These are phyloP conservation scores for Diaporthe vaccinii DNA, from an alignment of 2,329 filamentous ascomycete genomes.

Conservation along the genomic window DNA sequence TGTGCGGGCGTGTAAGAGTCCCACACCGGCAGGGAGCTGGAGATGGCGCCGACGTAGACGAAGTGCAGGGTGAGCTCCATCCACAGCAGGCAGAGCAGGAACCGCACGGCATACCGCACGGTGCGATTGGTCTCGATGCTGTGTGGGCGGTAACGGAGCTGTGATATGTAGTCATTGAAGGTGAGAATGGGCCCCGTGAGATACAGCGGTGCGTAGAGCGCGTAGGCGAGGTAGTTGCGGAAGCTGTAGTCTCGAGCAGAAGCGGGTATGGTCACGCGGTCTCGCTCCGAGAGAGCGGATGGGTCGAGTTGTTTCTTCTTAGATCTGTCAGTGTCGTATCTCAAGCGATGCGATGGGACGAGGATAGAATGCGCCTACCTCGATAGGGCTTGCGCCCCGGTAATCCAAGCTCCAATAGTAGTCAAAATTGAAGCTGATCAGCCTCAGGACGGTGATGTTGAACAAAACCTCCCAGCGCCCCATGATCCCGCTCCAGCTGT, in stretches of 20 bases:
- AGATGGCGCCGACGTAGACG: constrained; percentile 94
- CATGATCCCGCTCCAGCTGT: constrained; percentile 86
- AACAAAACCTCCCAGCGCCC: constrained; percentile 97
- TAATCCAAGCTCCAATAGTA: constrained; percentile 91
- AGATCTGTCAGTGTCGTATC: constrained; percentile 69
- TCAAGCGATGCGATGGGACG: neutral
- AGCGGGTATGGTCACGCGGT: constrained; percentile 85
- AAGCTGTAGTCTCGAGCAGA: constrained; percentile 79
- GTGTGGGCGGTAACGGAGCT: constrained; percentile 79
- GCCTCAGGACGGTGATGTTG: constrained; percentile 91
- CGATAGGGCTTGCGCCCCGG: constrained; percentile 74
- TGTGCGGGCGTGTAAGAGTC: constrained; percentile 86
- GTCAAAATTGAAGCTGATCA: constrained; percentile 98
- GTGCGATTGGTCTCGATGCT: constrained; percentile 80
- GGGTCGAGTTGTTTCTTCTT: constrained; percentile 99
- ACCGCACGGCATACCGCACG: constrained; percentile 85
- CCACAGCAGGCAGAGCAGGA: constrained; percentile 81
- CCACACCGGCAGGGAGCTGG: constrained; percentile 85
- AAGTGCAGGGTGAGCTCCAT: constrained; percentile 96
- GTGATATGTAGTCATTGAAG: constrained; percentile 97
- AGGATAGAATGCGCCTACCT: constrained; percentile 72
- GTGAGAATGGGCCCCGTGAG: constrained; percentile 93
- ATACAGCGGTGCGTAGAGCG: constrained; percentile 93
- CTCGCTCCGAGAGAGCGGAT: constrained; percentile 86
- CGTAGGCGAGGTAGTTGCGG: constrained; percentile 90